Base-by-base conservation (phyloP, 192 early-diverging fungal species). In the Obelidium mucronatum region DNA sequence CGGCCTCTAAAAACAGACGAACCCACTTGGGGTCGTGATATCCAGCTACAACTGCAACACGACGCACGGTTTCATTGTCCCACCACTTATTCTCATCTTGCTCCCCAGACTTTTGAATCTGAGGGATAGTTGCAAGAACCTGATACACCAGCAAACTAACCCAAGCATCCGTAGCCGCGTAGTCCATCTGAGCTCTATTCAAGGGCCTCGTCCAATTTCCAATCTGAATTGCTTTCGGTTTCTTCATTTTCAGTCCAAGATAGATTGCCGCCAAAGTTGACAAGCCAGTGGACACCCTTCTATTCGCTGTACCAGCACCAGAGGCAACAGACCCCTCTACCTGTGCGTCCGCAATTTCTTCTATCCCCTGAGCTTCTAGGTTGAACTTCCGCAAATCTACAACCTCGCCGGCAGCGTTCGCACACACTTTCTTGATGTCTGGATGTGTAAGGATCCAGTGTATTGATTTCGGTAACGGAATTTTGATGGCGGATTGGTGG, bases 101-200 rank as follows among this genome's bases (percentile, higher is more conserved):
- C 58, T 60, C 58, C 56, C 6, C 56, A 30, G 24, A 59, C 56
- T 5, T 26, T 8, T 13, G 67, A 31, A 44, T 13, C 8, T 31
- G n/a, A 3, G 54, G 31, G 31, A 52, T 44, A 8, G 8, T 54
- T 2, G 8, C 34, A n/a, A 72, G 36, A 22, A 72, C 69, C 54
- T 40, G 26, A 54, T 37, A 72, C 17, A 54, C 36, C 31, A 72
- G 37, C 24, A 72, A 40, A 72, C 69, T 72, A 13, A 36, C 36
- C 69, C 69, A 72, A 17, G 69, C 69, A 35, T 72, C 69, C 22
- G 54, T 72, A 1, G 69, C 51, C 8, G 69, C 69, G 36, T 72
- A 72, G 22, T n/a, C 37, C 69, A 58, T 72, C 36, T 72, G 69
- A 15, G 11, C 36, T n/a, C 1, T 37, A 22, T n/a, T 58, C 26